Conservation (phyloP, 257 asterid species). For the Nemophila menziesii region DNA sequence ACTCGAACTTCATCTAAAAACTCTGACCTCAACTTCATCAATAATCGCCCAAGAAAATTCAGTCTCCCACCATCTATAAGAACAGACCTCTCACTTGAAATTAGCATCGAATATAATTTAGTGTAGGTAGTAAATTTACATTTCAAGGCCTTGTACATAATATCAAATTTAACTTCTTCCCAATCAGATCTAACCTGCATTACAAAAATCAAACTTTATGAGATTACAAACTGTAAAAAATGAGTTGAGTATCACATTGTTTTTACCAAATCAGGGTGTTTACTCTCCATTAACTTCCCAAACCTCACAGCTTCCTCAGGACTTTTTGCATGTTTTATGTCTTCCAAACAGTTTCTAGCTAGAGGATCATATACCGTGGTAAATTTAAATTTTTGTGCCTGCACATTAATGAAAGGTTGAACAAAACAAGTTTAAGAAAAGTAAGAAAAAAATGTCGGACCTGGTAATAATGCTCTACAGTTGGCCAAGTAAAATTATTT, state of each 20-base stretch:
- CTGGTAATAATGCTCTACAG: conserved; percentile 99
- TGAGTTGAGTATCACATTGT: background rate
- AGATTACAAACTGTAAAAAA: background rate
- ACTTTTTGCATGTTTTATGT: conserved; percentile 64
- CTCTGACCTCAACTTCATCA: conserved; percentile 87
- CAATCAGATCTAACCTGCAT: conserved; percentile 78
- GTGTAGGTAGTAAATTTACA: conserved; percentile 67
- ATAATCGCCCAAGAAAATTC: conserved; percentile 83
- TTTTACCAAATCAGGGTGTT: conserved; percentile 57
- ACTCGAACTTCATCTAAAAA: conserved; percentile 30
- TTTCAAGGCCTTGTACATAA: conserved; percentile 67
- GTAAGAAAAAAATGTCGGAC: conserved; percentile 17
- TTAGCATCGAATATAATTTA: conserved; percentile 49
- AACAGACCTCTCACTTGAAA: conserved; percentile 72
- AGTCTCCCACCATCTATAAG: conserved; percentile 97
- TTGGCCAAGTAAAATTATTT: conserved; percentile 52
- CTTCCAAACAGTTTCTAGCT: conserved; percentile 45
- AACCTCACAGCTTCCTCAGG: conserved; percentile 97
- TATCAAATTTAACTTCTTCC: conserved; percentile 58
- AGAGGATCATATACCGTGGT: conserved; percentile 51
- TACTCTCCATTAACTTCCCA: conserved; percentile 80
- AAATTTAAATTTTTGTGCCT: conserved; percentile 82
- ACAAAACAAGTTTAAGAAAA: conserved; percentile 6
- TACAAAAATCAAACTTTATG: background rate
- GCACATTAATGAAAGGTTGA: conserved; percentile 12